Evolutionary conservation across 306 rosid genomes (phyloP).

Genomic region (Malus sylvestris): DNA sequence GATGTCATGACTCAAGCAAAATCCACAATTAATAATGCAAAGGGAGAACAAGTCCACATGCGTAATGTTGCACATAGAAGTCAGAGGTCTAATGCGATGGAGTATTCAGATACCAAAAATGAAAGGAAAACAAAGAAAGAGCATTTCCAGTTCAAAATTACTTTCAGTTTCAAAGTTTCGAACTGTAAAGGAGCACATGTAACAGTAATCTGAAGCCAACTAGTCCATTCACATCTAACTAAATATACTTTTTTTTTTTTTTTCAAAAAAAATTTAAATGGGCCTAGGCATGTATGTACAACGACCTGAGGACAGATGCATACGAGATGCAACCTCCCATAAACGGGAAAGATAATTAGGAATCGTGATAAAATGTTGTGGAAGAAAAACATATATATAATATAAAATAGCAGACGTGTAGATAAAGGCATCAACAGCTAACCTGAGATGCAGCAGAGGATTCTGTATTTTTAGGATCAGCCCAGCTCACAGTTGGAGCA

Average conservation of each 20-base stretch:
- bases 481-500: conserved; percentile 72
- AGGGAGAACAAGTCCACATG: background rate
- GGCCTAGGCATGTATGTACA: background rate
- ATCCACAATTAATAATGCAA: background rate
- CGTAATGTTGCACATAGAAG: conserved; percentile 7
- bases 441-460: conserved; percentile 60
- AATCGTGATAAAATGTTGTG: background rate
- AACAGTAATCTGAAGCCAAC: background rate
- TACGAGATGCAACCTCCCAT: background rate
- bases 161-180: background rate
- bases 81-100: conserved; percentile 4
- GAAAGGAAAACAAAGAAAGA: background rate
- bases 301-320: background rate
- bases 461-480: conserved; percentile 61
- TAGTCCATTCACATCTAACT: background rate
- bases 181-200: background rate
- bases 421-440: background rate
- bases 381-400: background rate
- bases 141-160: background rate
- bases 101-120: background rate
- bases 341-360: background rate
- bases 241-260: background rate
- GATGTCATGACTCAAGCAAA: conserved; percentile 8
- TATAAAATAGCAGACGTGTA: background rate
- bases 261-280: background rate